Percentiles rank a stretch among this genome's conserved stretches.
phyloP scores from a whole-genome alignment of 176 grass and related monocot genomes.

The Melocanna baccifera region DNA sequence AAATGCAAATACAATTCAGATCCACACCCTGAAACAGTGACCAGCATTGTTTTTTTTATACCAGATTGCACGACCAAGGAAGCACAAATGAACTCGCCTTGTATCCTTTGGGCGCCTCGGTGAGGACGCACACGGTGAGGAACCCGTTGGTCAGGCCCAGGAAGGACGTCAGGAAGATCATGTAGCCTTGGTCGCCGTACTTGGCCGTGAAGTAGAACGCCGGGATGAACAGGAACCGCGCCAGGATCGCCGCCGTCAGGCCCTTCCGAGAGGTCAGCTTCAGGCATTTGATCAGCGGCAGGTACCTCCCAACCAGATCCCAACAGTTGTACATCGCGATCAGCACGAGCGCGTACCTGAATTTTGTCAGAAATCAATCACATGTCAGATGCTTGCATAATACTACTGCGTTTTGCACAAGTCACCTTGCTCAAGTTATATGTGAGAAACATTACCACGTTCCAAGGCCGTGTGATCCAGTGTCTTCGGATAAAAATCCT shows the following conservation, averaged over 20 bases:
- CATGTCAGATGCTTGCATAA: neutral
- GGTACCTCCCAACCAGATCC: conserved; percentile 69
- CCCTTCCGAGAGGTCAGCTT: conserved; percentile 53
- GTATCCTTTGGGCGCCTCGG: conserved; percentile 66
- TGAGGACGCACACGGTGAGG: conserved; percentile 74
- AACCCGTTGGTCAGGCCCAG: conserved; percentile 69
- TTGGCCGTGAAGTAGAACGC: conserved; percentile 87
- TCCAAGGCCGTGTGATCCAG: conserved; percentile 77
- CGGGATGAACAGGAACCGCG: conserved; percentile 62
- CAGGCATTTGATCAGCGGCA: conserved; percentile 52
- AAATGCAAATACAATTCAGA: neutral
- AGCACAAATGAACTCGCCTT: conserved; percentile 29
- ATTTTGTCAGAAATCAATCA: conserved; percentile 20
- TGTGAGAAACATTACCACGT: conserved; percentile 33
- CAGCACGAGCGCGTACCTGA: conserved; percentile 68
- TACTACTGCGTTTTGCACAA: neutral
- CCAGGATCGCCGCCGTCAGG: conserved; percentile 28
- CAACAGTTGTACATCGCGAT: conserved; percentile 63
- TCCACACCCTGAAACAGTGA: neutral
- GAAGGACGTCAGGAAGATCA: conserved; percentile 72
- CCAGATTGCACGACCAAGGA: neutral
- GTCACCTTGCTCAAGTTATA: neutral
- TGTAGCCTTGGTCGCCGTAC: conserved; percentile 68
- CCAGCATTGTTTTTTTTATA: neutral
- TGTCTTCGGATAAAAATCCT: conserved; percentile 93